Evolutionary conservation across 805 yeast genomes (phyloP), one percentile per base, ranked within the genome.

Genomic region (Saccharomycopsis sp.): DNA sequence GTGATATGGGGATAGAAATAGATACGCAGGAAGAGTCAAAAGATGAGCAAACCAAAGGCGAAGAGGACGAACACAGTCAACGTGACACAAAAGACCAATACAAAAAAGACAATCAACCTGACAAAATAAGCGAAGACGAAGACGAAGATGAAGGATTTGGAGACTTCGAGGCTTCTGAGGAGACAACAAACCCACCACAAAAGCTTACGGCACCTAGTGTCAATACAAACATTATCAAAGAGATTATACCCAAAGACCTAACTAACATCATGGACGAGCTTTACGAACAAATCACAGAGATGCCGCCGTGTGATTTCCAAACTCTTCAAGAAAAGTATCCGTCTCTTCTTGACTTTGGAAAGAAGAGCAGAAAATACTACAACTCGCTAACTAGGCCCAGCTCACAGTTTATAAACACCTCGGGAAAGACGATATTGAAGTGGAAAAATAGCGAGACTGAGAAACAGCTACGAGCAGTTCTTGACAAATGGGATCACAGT

Each of bases 371-470:
- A 51, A 51, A 51, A 34, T 56, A 53, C 23, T 55, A 55, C 34
- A 60, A 60, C 44, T 21, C 59, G 21, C 53, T 60, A 7, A 20
- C 50, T 12, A 37, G 63, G 23, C 59, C 61, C 2, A 48, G 50
- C 40, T 20, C 21, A 23, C 40, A 24, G 15, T 29, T 15, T 34
- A 23, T 29, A 34, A 47, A 34, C n/a, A 18, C 34, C 3, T 24
- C 51, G 23, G 51, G 34, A 48, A 50, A 37, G 23, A 29, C 46
- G 34, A 29, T 16, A 37, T 18, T 53, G 8, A 41, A 56, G 20
- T 60, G 63, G 63, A 53, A 50, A 14, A 47, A 54, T 4, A 57
- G 63, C 24, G 53, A 37, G n/a, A 55, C 53, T 24, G 59, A 60
- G 48, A 15, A 23, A 15, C 51, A 60, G 44, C 44, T 60, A 3